These are phyloP conservation scores for Metschnikowia colocasiae DNA, from an alignment of 805 yeast genomes.

Conservation along the genomic window DNA sequence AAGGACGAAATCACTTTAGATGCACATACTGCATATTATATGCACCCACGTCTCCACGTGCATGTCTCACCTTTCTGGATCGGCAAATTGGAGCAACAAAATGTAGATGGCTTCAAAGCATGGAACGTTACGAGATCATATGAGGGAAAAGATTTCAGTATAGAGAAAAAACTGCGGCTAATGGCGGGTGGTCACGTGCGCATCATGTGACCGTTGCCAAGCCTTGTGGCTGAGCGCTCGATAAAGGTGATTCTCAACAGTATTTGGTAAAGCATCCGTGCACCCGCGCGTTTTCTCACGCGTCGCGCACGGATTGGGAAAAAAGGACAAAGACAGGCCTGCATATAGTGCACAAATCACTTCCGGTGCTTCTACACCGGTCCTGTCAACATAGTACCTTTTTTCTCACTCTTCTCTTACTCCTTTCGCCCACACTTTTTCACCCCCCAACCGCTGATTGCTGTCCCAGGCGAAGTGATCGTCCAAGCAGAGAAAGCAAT, in stretches of 20 bases:
- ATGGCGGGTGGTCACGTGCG: neutral
- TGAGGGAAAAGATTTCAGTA: too few relatives aligned
- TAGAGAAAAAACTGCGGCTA: neutral
- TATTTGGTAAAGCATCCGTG: neutral
- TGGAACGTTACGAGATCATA: neutral
- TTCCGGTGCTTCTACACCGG: constrained; percentile 3
- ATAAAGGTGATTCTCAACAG: neutral
- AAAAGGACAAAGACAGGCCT: neutral
- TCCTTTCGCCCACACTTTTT: constrained; percentile 5
- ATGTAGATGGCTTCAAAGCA: neutral
- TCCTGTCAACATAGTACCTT: constrained; percentile 5
- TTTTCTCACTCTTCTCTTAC: constrained; percentile 4
- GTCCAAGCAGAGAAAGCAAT: neutral
- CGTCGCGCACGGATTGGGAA: constrained; percentile 8
- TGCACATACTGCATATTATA: neutral
- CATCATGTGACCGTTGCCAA: neutral
- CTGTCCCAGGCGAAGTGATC: neutral
- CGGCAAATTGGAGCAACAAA: neutral
- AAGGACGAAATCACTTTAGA: neutral
- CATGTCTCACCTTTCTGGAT: neutral
- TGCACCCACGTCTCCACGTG: neutral
- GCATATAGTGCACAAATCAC: neutral
- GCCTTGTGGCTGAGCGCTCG: neutral
- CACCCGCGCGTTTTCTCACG: constrained; percentile 1
- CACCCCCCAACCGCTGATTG: neutral